Evolutionary conservation across 208 protist genomes (phyloP).

Genomic region (Trypanosoma conorhini): DNA sequence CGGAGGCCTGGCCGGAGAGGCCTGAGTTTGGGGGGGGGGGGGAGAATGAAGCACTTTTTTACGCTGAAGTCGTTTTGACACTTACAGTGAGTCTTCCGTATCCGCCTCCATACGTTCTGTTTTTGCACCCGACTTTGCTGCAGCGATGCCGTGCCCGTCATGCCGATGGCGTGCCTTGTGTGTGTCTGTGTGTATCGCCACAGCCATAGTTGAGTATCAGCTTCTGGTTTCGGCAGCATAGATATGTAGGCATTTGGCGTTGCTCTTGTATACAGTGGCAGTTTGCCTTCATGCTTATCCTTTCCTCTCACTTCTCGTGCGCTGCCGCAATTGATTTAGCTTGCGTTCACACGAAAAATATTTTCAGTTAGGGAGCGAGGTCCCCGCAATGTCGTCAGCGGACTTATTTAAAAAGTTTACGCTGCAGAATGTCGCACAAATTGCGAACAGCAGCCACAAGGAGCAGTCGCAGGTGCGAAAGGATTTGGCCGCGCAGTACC

Average conservation of each 20-base stretch:
- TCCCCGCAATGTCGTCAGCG: constrained; percentile 33
- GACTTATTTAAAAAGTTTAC: constrained; percentile 94
- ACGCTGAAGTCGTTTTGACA: background rate
- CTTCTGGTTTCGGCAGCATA: too few species aligned
- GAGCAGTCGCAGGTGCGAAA: constrained; percentile 90
- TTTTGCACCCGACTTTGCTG: background rate
- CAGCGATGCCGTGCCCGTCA: constrained; percentile 29
- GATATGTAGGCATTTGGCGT: too few species aligned
- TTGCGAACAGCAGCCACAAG: constrained; percentile 82
- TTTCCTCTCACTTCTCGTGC: background rate
- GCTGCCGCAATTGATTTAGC: background rate
- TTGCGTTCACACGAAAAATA: background rate
- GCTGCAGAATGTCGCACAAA: constrained; percentile 86
- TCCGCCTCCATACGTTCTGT: background rate
- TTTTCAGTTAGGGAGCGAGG: background rate
- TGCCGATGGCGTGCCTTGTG: constrained; percentile 32
- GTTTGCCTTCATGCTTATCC: background rate
- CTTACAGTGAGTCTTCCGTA: background rate
- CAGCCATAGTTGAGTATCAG: too few species aligned
- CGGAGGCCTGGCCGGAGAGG: background rate
- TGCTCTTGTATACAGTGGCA: too few species aligned
- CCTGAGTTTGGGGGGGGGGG: constrained; percentile 3
- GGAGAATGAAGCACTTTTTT: background rate
- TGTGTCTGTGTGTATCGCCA: background rate
- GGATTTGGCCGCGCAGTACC: constrained; percentile 89